phyloP scores from a whole-genome alignment of 129 eudicot species.

The Logfia minima region DNA sequence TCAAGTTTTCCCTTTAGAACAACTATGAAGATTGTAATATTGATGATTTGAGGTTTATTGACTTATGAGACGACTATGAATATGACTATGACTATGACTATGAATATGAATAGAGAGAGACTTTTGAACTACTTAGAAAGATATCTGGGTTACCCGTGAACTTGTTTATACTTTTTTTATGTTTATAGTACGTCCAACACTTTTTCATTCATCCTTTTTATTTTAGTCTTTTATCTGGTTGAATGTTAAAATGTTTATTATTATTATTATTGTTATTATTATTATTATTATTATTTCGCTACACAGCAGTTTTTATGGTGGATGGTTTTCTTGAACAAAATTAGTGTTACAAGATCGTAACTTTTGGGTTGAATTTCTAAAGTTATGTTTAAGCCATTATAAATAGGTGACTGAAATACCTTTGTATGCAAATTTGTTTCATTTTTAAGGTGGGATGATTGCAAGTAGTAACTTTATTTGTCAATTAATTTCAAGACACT shows the following conservation, averaged over 20 bases:
- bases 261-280: neutral
- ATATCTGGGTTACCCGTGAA: conserved; percentile 6
- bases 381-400: no score
- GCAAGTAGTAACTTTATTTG: no score
- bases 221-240: neutral
- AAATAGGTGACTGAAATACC: no score
- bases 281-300: no score
- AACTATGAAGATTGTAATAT: neutral
- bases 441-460: no score
- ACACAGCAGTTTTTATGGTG: neutral
- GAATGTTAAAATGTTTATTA: neutral
- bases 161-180: neutral
- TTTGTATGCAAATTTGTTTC: no score
- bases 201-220: neutral
- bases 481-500: no score
- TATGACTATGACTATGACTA: neutral
- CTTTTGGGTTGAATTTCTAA: neutral
- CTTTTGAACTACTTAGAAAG: neutral
- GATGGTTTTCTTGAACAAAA: neutral
- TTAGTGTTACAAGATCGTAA: neutral
- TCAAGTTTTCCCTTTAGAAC: neutral
- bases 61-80: conserved; percentile 1
- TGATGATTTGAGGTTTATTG: neutral
- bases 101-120: neutral
- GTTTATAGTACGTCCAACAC: neutral